Percentiles rank a stretch among this genome's conserved stretches.
These are phyloP conservation scores for Blastocystis sp. DNA, from an alignment of 352 stramenopile genomes.

Conservation along the genomic window DNA sequence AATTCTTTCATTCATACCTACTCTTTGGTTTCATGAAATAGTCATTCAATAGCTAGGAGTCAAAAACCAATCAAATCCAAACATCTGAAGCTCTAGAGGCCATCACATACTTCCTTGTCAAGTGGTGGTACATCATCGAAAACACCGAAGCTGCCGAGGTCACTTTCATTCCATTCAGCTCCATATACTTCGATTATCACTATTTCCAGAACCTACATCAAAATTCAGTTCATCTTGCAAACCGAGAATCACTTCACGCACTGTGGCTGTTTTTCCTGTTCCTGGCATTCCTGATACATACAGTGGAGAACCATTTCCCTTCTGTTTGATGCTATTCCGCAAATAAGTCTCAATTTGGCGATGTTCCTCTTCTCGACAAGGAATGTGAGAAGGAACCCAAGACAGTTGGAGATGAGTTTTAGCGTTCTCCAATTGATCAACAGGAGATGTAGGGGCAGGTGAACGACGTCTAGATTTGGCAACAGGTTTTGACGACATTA, in stretches of 20 bases:
- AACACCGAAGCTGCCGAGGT: conserved; percentile 33
- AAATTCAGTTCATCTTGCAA: conserved; percentile 67
- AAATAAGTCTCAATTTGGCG: conserved; percentile 4
- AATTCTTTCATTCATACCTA: background rate
- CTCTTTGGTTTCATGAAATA: background rate
- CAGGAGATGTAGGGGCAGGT: background rate
- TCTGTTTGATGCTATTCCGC: conserved; percentile 22
- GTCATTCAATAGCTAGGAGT: conserved; percentile 36
- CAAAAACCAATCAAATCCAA: background rate
- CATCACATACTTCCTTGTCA: conserved; percentile 37
- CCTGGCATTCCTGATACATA: conserved; percentile 66
- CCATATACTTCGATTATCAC: conserved; percentile 28
- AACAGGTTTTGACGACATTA: background rate
- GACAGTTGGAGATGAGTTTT: conserved; percentile 38
- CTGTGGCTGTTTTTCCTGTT: conserved; percentile 71
- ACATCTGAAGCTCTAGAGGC: conserved; percentile 1
- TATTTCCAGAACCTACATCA: background rate
- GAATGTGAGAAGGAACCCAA: conserved; percentile 16
- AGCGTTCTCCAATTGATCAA: background rate
- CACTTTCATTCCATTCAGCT: conserved; percentile 62
- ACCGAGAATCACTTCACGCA: conserved; percentile 69
- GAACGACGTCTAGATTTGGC: background rate
- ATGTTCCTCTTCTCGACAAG: conserved; percentile 10
- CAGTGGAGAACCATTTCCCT: conserved; percentile 48
- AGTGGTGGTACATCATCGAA: conserved; percentile 30